A percentile compares a stretch with the other conserved stretches of the same genome.
Evolutionary conservation across 441 rosid genomes (phyloP).

Genomic region (Croton setiger): DNA sequence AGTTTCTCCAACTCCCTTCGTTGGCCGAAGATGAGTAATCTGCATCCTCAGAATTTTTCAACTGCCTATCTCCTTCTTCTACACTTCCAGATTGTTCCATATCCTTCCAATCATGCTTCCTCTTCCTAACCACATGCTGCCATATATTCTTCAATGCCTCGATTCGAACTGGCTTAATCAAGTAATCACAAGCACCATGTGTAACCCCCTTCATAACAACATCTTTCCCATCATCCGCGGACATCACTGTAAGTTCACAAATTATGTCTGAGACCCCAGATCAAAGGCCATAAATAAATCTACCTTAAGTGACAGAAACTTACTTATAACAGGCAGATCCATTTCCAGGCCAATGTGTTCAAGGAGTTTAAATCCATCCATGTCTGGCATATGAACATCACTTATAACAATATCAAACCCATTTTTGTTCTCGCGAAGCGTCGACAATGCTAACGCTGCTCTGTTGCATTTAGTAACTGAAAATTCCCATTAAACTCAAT

Average conservation of each 20-base stretch:
- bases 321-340: slow-evolving; percentile 97
- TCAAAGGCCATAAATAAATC: slow-evolving; percentile 7
- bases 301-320: slow-evolving; percentile 18
- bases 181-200: slow-evolving; percentile 90
- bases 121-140: slow-evolving; percentile 93
- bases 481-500: slow-evolving; percentile 20
- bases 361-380: slow-evolving; percentile 93
- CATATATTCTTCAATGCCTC: slow-evolving; percentile 89
- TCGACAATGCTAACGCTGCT: slow-evolving; percentile 65
- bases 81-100: slow-evolving; percentile 80
- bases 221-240: slow-evolving; percentile 78
- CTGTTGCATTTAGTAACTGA: slow-evolving; percentile 84
- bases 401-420: slow-evolving; percentile 87
- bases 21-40: slow-evolving; percentile 78
- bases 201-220: slow-evolving; percentile 95
- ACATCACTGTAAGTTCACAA: slow-evolving; percentile 66
- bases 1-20: slow-evolving; percentile 74
- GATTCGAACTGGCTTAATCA: slow-evolving; percentile 81
- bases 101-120: slow-evolving; percentile 62
- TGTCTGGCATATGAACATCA: slow-evolving; percentile 98
- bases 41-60: slow-evolving; percentile 52
- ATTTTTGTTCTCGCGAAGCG: slow-evolving; percentile 61
- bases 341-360: slow-evolving; percentile 77
- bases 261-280: slow-evolving; percentile 7
- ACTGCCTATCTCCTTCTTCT: slow-evolving; percentile 68